These are phyloP conservation scores for Aspergillus bombycis DNA, from an alignment of 2,329 filamentous ascomycete genomes.

Conservation along the genomic window DNA sequence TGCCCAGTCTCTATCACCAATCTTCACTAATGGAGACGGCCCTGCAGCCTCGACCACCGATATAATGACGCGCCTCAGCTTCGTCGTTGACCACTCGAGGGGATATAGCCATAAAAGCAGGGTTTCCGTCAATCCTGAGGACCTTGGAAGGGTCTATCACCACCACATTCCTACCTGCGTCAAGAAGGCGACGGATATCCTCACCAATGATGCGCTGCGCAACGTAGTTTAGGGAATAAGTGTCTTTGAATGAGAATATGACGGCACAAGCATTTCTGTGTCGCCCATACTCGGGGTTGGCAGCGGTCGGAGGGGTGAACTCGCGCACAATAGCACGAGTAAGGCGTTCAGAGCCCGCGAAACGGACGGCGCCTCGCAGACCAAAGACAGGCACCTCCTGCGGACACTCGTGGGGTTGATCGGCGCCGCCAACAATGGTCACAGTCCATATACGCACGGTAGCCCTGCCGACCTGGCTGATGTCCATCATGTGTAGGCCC, in stretches of 20 bases:
- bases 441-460: neutral
- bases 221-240: neutral
- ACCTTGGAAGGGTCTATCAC: neutral
- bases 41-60: neutral
- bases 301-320: neutral
- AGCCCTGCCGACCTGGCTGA: neutral
- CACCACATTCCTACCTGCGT: neutral
- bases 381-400: neutral
- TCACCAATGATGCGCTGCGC: neutral
- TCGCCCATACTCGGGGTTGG: neutral
- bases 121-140: neutral
- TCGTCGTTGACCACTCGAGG: neutral
- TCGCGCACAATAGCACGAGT: neutral
- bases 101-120: neutral
- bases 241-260: neutral
- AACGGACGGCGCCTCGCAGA: neutral
- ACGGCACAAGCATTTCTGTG: neutral
- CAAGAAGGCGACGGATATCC: neutral
- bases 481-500: neutral
- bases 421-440: neutral
- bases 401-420: neutral
- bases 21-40: neutral
- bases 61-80: neutral
- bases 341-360: neutral
- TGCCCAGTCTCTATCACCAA: neutral